Evolutionary conservation across 148 eudicot genomes (phyloP).

Genomic region (Fagopyrum homotropicum): DNA sequence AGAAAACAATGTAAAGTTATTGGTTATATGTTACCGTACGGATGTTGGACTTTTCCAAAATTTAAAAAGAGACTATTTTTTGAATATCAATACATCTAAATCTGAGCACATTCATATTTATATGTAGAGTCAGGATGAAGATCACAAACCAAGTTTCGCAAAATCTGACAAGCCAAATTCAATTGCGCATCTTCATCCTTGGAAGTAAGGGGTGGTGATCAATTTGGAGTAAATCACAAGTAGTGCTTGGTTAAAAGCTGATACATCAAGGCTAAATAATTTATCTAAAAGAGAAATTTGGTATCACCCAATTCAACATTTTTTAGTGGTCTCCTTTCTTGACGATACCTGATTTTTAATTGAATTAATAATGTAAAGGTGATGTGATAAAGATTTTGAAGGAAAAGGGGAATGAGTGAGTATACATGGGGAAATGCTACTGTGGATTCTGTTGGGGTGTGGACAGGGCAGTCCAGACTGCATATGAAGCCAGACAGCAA

Average conservation of each 20-base stretch:
- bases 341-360: neutral
- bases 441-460: slow-evolving; percentile 99
- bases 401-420: slow-evolving; percentile 59
- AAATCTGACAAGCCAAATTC: slow-evolving; percentile 98
- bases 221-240: neutral
- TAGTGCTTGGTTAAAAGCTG: neutral
- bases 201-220: slow-evolving; percentile 28
- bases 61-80: too few species aligned
- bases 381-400: slow-evolving; percentile 81
- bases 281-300: neutral
- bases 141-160: slow-evolving; percentile 82
- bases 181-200: slow-evolving; percentile 75
- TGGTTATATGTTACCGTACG: too few species aligned
- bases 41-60: too few species aligned
- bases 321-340: neutral
- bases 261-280: neutral
- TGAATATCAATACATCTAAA: neutral
- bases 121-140: neutral
- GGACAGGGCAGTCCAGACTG: slow-evolving; percentile 94
- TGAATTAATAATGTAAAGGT: slow-evolving; percentile 37
- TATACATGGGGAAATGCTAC: slow-evolving; percentile 97
- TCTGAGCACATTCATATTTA: neutral
- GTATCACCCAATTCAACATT: neutral
- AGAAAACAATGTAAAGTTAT: too few species aligned
- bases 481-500: slow-evolving; percentile 89